These are phyloP conservation scores for Parachlorella kessleri DNA, from an alignment of 139 green algal species.

Conservation along the genomic window DNA sequence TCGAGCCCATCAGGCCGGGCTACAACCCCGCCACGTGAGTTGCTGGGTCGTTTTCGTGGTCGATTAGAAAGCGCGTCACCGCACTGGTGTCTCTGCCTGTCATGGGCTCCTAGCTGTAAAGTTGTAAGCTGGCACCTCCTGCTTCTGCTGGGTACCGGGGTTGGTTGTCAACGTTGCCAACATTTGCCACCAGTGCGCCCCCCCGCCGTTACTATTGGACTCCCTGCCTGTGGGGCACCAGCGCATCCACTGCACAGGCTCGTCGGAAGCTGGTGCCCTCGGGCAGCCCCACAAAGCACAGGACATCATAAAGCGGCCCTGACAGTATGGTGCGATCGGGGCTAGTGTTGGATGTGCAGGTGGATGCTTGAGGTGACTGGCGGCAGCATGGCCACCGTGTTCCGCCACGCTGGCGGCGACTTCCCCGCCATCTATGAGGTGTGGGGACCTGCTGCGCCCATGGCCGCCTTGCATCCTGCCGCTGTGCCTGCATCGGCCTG, in stretches of 20 bases:
- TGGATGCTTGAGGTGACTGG: constrained; percentile 58
- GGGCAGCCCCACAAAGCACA: neutral
- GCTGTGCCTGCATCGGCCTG: too few relatives aligned
- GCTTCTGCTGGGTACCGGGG: too few relatives aligned
- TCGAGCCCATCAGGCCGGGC: constrained; percentile 43
- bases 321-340: neutral
- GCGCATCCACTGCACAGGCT: too few relatives aligned
- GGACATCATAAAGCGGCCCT: neutral
- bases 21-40: constrained; percentile 59
- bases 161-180: too few relatives aligned
- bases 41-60: too few relatives aligned
- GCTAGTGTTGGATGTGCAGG: neutral
- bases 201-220: neutral
- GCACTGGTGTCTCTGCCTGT: too few relatives aligned
- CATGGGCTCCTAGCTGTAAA: too few relatives aligned
- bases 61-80: too few relatives aligned
- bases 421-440: constrained; percentile 51
- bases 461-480: too few relatives aligned
- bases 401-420: constrained; percentile 31
- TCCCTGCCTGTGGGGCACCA: neutral
- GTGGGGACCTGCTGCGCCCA: too few relatives aligned
- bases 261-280: constrained; percentile 5
- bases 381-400: constrained; percentile 40
- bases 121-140: too few relatives aligned
- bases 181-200: too few relatives aligned